phyloP scores from a whole-genome alignment of 768 basidiomycete genomes.

The Phylloporus sp. region DNA sequence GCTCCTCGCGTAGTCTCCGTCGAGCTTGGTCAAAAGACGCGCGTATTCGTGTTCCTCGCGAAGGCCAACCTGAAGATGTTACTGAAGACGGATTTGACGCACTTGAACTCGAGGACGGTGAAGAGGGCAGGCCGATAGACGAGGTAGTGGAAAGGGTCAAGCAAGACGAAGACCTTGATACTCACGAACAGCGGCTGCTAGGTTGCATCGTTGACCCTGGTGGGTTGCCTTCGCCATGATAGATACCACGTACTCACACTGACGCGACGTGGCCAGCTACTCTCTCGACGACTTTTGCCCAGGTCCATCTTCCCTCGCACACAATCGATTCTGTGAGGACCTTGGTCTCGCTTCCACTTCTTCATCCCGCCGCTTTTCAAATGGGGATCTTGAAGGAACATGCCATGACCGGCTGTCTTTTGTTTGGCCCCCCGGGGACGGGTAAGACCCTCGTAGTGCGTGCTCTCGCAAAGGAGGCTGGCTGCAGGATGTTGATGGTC shows the following conservation, averaged over 20 bases:
- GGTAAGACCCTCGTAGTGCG: constrained; percentile 89
- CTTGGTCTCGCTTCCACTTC: constrained; percentile 81
- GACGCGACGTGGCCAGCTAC: constrained; percentile 39
- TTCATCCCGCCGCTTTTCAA: constrained; percentile 83
- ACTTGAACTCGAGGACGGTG: constrained; percentile 32
- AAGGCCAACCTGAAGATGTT: constrained; percentile 33
- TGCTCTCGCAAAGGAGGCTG: constrained; percentile 89
- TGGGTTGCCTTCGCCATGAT: constrained; percentile 27
- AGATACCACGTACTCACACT: not conserved
- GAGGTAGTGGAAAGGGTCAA: constrained; percentile 74
- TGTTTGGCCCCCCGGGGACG: constrained; percentile 92
- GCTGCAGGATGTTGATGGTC: constrained; percentile 87
- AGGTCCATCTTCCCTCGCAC: constrained; percentile 82
- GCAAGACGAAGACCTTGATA: constrained; percentile 68
- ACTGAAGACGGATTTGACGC: constrained; percentile 29
- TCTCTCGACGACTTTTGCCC: constrained; percentile 77
- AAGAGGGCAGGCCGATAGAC: constrained; percentile 37
- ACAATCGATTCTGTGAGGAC: constrained; percentile 92
- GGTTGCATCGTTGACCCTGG: constrained; percentile 83
- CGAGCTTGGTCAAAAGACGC: constrained; percentile 59
- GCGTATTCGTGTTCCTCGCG: constrained; percentile 29
- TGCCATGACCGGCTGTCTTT: constrained; percentile 82
- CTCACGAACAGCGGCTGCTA: constrained; percentile 76
- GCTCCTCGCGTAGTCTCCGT: constrained; percentile 45
- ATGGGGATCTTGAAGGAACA: constrained; percentile 89